Percentiles rank a stretch among this genome's conserved stretches.
Evolutionary conservation across 202 grass and related monocot species (phyloP).

Genomic region (Zizania palustris): DNA sequence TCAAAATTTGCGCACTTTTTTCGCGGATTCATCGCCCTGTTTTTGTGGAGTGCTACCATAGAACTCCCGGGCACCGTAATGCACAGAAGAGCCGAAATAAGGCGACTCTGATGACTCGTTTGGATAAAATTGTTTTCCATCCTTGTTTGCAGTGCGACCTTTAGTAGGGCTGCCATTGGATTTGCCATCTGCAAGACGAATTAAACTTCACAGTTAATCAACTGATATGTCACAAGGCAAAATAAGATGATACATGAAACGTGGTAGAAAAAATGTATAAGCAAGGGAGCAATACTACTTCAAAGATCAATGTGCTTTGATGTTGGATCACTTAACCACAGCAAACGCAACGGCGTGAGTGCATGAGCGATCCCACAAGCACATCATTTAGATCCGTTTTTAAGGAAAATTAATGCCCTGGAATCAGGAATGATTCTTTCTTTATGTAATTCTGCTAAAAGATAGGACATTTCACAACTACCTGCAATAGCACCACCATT

Average conservation of each 20-base stretch:
- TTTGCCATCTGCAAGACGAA: slow-evolving; percentile 50
- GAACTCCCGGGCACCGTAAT: slow-evolving; percentile 91
- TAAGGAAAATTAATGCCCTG: not conserved
- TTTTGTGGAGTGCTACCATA: slow-evolving; percentile 62
- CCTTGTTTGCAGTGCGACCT: slow-evolving; percentile 45
- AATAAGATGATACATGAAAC: not conserved
- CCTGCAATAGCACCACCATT: slow-evolving; percentile 54
- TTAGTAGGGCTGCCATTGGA: slow-evolving; percentile 50
- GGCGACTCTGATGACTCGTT: slow-evolving; percentile 65
- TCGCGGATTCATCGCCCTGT: slow-evolving; percentile 40
- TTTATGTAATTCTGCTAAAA: not conserved
- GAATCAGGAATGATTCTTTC: not conserved
- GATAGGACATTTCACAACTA: slow-evolving; percentile 29
- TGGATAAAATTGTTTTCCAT: slow-evolving; percentile 53
- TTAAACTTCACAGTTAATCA: not conserved
- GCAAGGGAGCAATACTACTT: not conserved
- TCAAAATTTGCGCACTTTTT: slow-evolving; percentile 47
- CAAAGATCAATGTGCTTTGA: not conserved
- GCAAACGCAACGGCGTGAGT: not conserved
- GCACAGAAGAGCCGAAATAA: slow-evolving; percentile 87
- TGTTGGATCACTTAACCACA: not conserved
- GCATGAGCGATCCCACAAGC: not conserved
- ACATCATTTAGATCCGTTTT: not conserved
- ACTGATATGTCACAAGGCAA: not conserved
- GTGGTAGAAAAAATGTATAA: not conserved